Conservation (phyloP, 345 rosid genomes). For the Euphorbia tirucalli region DNA sequence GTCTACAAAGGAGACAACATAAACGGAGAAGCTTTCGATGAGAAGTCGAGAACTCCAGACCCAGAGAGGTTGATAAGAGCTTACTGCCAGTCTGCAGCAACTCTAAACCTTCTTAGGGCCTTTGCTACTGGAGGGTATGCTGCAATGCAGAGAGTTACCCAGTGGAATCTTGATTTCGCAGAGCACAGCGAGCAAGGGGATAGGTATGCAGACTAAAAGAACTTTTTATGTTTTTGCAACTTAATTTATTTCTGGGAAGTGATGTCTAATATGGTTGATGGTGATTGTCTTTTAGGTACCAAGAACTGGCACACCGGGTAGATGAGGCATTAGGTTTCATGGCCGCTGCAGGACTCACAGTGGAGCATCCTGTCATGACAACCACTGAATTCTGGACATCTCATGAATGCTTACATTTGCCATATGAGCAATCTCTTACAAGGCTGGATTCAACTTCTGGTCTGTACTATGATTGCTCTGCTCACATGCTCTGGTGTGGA, state of each 20-base stretch:
- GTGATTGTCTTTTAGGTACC: constrained; percentile 19
- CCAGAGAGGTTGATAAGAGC: constrained; percentile 33
- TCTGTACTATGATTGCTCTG: constrained; percentile 28
- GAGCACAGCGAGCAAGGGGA: constrained; percentile 33
- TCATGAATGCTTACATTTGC: constrained; percentile 30
- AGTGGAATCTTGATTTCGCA: constrained; percentile 33
- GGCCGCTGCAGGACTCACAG: constrained; percentile 30
- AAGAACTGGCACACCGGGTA: constrained; percentile 22
- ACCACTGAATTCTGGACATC: constrained; percentile 34
- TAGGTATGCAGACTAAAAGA: constrained; percentile 16
- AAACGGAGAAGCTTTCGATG: constrained; percentile 26
- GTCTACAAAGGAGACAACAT: constrained; percentile 32
- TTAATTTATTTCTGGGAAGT: background rate
- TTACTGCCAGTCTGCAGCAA: constrained; percentile 29
- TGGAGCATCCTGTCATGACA: constrained; percentile 31
- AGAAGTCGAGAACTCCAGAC: constrained; percentile 28
- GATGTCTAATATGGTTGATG: background rate
- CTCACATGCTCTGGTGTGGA: constrained; percentile 35
- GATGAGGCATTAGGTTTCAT: constrained; percentile 34
- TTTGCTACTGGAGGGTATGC: constrained; percentile 35
- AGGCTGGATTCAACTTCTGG: constrained; percentile 34
- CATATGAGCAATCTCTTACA: constrained; percentile 31
- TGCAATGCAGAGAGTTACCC: constrained; percentile 32
- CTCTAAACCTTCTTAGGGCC: constrained; percentile 33
- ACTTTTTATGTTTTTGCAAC: background rate